These are phyloP conservation scores for Pseudohalonectria lignicola DNA, from an alignment of 2,329 filamentous ascomycete species.

Conservation along the genomic window DNA sequence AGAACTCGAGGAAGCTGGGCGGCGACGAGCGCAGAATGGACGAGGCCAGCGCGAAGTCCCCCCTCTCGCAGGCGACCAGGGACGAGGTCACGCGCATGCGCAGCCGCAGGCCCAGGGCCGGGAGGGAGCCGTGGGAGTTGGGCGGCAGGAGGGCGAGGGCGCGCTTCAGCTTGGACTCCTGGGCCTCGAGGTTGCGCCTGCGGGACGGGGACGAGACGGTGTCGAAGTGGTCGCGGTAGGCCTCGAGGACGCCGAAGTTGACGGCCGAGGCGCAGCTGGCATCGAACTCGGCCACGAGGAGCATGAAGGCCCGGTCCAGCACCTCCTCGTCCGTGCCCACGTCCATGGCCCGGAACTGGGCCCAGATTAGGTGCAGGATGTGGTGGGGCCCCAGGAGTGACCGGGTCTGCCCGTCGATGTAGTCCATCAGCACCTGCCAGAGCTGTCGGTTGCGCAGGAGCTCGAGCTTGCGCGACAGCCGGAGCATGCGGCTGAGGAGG, in stretches of 20 bases:
- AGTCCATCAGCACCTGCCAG: slow-evolving; percentile 18
- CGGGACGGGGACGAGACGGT: slow-evolving; percentile 2
- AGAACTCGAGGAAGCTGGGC: neutral
- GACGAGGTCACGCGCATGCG: slow-evolving; percentile 3
- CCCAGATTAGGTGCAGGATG: slow-evolving; percentile 19
- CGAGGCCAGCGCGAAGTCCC: neutral
- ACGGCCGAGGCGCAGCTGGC: neutral
- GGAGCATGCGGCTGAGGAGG: slow-evolving; percentile 20
- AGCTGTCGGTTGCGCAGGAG: slow-evolving; percentile 20
- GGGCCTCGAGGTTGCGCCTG: slow-evolving; percentile 1
- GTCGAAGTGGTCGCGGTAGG: slow-evolving; percentile 2
- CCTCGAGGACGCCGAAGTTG: slow-evolving; percentile 3
- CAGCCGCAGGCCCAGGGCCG: neutral
- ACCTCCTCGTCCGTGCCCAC: slow-evolving; percentile 17
- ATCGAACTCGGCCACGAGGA: slow-evolving; percentile 3
- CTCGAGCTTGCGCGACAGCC: slow-evolving; percentile 23
- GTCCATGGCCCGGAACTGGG: slow-evolving; percentile 15
- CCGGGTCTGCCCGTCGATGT: slow-evolving; percentile 17
- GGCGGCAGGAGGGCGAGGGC: neutral
- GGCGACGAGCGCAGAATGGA: neutral
- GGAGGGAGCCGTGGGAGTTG: neutral
- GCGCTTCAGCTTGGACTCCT: neutral
- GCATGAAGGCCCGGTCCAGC: slow-evolving; percentile 2
- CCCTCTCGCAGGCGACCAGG: slow-evolving; percentile 1
- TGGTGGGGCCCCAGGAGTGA: slow-evolving; percentile 18